Evolutionary conservation across 148 eudicot species (phyloP).

Genomic region (Nepenthes gracilis): DNA sequence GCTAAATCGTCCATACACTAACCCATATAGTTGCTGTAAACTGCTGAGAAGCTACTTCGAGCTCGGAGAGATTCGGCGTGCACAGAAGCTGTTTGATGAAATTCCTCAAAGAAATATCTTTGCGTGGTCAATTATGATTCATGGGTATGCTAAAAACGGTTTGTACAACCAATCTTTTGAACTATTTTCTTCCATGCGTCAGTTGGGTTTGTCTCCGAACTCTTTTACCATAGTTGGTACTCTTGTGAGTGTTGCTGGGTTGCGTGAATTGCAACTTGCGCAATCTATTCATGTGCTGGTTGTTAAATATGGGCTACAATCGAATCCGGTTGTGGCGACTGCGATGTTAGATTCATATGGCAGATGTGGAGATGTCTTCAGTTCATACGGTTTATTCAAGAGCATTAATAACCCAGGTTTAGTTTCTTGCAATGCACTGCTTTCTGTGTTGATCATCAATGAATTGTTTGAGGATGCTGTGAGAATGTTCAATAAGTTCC

Average conservation of each 20-base stretch:
- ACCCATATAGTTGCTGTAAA: no score
- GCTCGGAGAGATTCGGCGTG: conserved; percentile 6
- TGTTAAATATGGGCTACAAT: conserved; percentile 9
- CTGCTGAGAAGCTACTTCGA: not conserved
- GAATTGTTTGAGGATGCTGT: conserved; percentile 11
- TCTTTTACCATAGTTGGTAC: conserved; percentile 16
- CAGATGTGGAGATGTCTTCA: conserved; percentile 5
- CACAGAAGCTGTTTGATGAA: conserved; percentile 9
- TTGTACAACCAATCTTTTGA: conserved; percentile 4
- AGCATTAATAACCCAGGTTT: conserved; percentile 10
- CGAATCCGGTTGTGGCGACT: conserved; percentile 12
- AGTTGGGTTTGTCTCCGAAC: conserved; percentile 10
- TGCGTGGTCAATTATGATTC: conserved; percentile 21
- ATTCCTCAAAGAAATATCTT: conserved; percentile 16
- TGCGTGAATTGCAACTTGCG: conserved; percentile 8
- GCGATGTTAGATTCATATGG: conserved; percentile 16
- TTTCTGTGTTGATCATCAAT: conserved; percentile 14
- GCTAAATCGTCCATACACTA: conserved; percentile 3
- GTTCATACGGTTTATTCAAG: conserved; percentile 6
- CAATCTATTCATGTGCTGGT: conserved; percentile 14
- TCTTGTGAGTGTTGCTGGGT: conserved; percentile 11
- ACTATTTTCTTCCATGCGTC: conserved; percentile 7
- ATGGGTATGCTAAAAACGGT: conserved; percentile 18
- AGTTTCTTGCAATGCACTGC: conserved; percentile 18
- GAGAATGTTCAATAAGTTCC: conserved; percentile 5